Percentiles rank a stretch among this genome's conserved stretches.
Conservation (phyloP, 2,329 filamentous ascomycete species). For the Penicillium polonicum region DNA sequence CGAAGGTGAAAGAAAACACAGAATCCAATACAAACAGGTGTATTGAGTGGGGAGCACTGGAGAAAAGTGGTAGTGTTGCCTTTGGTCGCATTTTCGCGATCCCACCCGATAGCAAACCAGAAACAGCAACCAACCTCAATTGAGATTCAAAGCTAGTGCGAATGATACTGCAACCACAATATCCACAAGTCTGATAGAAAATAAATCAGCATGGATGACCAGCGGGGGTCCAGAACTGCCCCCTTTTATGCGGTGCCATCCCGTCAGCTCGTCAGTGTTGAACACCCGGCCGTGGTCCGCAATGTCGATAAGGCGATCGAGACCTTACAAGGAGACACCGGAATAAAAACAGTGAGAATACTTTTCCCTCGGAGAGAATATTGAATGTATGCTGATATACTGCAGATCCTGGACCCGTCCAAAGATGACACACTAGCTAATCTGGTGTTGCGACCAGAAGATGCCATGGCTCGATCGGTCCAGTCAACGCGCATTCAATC, state of each 20-base stretch:
- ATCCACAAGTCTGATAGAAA: not conserved
- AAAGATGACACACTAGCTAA: slow-evolving; percentile 55
- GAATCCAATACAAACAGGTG: no score
- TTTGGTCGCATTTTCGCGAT: not conserved
- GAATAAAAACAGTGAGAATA: slow-evolving; percentile 52
- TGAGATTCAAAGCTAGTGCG: not conserved
- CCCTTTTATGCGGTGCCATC: slow-evolving; percentile 54
- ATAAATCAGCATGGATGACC: slow-evolving; percentile 21
- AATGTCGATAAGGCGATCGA: slow-evolving; percentile 63
- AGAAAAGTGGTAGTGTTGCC: not conserved
- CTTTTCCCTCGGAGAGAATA: not conserved
- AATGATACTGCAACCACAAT: slow-evolving; percentile 1
- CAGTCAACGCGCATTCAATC: slow-evolving; percentile 72
- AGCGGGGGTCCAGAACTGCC: slow-evolving; percentile 33
- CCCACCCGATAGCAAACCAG: not conserved
- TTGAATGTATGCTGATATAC: slow-evolving; percentile 6
- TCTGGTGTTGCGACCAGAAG: slow-evolving; percentile 75
- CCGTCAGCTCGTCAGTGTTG: slow-evolving; percentile 58
- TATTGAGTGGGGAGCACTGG: not conserved
- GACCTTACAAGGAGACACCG: slow-evolving; percentile 59
- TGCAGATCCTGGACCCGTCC: slow-evolving; percentile 47
- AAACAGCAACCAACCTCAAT: not conserved
- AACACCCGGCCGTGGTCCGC: slow-evolving; percentile 66
- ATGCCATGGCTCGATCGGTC: slow-evolving; percentile 74
- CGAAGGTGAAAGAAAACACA: not conserved